These are phyloP conservation scores for Astragalus membranaceus DNA, from an alignment of 306 rosid genomes.

Conservation along the genomic window DNA sequence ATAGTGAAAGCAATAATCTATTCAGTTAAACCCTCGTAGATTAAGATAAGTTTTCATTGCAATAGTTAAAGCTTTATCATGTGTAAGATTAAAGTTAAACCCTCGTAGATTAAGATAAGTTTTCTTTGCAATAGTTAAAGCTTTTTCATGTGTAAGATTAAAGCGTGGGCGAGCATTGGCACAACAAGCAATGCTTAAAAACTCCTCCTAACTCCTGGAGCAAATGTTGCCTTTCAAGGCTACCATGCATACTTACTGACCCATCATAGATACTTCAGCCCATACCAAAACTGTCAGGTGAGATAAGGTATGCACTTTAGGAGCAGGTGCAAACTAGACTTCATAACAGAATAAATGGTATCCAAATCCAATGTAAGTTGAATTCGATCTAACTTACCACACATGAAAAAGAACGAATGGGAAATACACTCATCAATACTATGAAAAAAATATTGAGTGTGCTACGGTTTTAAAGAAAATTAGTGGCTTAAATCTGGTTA, in stretches of 20 bases:
- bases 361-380: background rate
- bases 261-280: background rate
- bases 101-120: background rate
- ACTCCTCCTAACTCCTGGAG: background rate
- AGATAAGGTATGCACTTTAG: background rate
- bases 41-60: background rate
- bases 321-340: background rate
- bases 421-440: background rate
- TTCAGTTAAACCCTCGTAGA: background rate
- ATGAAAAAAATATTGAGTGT: background rate
- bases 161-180: background rate
- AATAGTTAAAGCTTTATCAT: background rate
- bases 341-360: slow-evolving; percentile 3
- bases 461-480: background rate
- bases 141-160: background rate
- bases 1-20: background rate
- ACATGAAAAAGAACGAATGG: background rate
- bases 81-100: background rate
- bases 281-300: background rate
- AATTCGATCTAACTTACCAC: background rate
- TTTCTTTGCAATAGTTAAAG: background rate
- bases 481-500: slow-evolving; percentile 1
- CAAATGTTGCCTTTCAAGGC: background rate
- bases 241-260: background rate
- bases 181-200: background rate